Evolutionary conservation across 2,329 filamentous ascomycete species (phyloP), one percentile per base, ranked within the genome.

Genomic region (Zasmidium cellare): DNA sequence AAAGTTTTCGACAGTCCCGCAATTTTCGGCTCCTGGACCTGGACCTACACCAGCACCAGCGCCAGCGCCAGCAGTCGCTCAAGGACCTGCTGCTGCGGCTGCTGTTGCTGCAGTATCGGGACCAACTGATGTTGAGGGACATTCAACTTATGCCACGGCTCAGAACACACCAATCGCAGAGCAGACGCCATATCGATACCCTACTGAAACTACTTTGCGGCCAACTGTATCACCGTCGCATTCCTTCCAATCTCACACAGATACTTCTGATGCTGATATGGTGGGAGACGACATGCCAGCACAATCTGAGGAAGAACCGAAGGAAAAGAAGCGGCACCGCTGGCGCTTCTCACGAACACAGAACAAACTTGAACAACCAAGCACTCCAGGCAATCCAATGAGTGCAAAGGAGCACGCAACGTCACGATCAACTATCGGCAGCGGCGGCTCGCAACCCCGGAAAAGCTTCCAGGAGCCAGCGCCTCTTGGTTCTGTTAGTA

Each of bases 121-220:
- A 55, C 9, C 35, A 25, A 9, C 53, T 53, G 57, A 56, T 25
- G 46, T 57, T 41, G 59, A 51, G 12, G 66, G 68, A 56, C 79
- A 80, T 52, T 74, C 79, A 55, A 71, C 76, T 53, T 74, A 80
- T 60, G 75, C 78, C 67, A 69, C 67, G 9, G 64, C 68, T 9
- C 62, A 64, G 35, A 60, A 49, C 20, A 68, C 61, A 9, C 62
- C 64, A 6, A 61, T 53, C 12, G 52, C 93, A 89, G 47, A 96
- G 90, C 70, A 91, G 90, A 1, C 67, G 93, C 92, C 74, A 93
- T 92, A 51, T 87, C 86, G 24, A 82, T 88, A 38, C 93, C 92
- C 68, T 69, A 55, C 82, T 74, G 76, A 77, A 14, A 68, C 73
- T 6, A 80, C 82, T 0, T 72, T 92, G 28, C 87, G 84, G 63